phyloP scores from a whole-genome alignment of 495 filamentous ascomycete genomes.

The Ascobolus immersus region DNA sequence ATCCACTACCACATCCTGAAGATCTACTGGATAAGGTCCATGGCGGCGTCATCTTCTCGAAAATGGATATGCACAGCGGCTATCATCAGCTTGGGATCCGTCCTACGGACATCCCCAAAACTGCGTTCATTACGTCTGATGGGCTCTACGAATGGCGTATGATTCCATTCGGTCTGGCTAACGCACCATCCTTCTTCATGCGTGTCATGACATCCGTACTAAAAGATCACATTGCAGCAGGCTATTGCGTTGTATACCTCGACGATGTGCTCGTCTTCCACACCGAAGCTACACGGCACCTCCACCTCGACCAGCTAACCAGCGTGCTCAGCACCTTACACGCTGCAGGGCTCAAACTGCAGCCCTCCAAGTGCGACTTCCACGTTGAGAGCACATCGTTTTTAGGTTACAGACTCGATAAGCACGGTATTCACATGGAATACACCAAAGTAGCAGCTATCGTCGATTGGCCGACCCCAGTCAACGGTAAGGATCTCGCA shows the following conservation, averaged over 20 bases:
- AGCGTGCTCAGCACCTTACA: too few species aligned
- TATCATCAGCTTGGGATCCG: slow-evolving; percentile 10
- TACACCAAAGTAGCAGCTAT: too few species aligned
- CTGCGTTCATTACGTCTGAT: slow-evolving; percentile 9
- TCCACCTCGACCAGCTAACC: too few species aligned
- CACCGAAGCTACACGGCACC: not conserved
- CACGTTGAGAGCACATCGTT: too few species aligned
- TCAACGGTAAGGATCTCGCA: too few species aligned
- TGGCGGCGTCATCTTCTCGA: slow-evolving; percentile 8
- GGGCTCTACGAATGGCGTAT: slow-evolving; percentile 1
- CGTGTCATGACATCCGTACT: slow-evolving; percentile 14
- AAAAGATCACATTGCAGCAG: too few species aligned
- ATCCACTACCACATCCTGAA: slow-evolving; percentile 22
- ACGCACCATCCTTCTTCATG: slow-evolving; percentile 12
- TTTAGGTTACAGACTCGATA: too few species aligned
- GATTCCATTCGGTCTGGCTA: slow-evolving; percentile 10
- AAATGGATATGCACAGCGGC: not conserved
- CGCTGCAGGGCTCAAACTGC: too few species aligned
- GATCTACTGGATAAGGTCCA: slow-evolving; percentile 17
- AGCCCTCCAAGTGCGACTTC: too few species aligned
- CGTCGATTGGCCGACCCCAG: too few species aligned
- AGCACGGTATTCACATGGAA: too few species aligned
- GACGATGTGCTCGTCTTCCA: slow-evolving; percentile 1
- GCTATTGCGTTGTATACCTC: not conserved
- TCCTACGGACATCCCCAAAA: slow-evolving; percentile 13